Evolutionary conservation across 2,329 filamentous ascomycete species (phyloP).

Genomic region (Clarireedia sp.): DNA sequence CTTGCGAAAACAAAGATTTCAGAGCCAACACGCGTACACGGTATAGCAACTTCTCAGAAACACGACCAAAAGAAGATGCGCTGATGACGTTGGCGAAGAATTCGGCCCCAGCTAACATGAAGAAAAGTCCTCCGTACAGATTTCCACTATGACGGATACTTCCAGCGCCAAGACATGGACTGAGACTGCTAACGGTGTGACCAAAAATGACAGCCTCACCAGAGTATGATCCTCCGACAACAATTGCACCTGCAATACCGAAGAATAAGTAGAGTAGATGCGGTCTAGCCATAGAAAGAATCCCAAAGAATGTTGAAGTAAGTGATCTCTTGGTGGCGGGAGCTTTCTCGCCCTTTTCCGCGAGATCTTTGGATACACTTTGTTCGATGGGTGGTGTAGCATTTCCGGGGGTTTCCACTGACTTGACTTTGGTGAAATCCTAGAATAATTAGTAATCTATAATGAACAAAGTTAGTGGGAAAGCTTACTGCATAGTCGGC

Average conservation of each 20-base stretch:
- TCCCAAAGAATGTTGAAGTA: constrained; percentile 1
- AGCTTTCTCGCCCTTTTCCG: neutral
- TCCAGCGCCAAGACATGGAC: constrained; percentile 34
- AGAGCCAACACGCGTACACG: constrained; percentile 44
- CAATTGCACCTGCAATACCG: constrained; percentile 25
- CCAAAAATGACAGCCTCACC: constrained; percentile 50
- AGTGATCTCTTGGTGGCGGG: neutral
- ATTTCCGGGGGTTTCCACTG: neutral
- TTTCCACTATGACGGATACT: constrained; percentile 25
- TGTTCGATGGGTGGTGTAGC: neutral
- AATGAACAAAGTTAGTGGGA: neutral
- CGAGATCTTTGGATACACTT: neutral
- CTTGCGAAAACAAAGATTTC: constrained; percentile 56
- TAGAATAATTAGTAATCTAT: neutral
- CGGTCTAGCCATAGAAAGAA: constrained; percentile 3
- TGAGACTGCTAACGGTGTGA: constrained; percentile 42
- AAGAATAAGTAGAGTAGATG: neutral
- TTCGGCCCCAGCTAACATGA: constrained; percentile 46
- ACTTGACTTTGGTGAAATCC: neutral
- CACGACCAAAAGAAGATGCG: constrained; percentile 42
- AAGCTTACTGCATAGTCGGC: neutral
- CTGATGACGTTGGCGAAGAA: constrained; percentile 56
- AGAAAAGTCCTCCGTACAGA: constrained; percentile 36
- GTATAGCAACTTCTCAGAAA: constrained; percentile 58
- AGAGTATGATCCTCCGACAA: constrained; percentile 48